These are phyloP conservation scores for Aurantiochytrium sp. DNA, from an alignment of 108 stramenopile genomes.

Conservation along the genomic window DNA sequence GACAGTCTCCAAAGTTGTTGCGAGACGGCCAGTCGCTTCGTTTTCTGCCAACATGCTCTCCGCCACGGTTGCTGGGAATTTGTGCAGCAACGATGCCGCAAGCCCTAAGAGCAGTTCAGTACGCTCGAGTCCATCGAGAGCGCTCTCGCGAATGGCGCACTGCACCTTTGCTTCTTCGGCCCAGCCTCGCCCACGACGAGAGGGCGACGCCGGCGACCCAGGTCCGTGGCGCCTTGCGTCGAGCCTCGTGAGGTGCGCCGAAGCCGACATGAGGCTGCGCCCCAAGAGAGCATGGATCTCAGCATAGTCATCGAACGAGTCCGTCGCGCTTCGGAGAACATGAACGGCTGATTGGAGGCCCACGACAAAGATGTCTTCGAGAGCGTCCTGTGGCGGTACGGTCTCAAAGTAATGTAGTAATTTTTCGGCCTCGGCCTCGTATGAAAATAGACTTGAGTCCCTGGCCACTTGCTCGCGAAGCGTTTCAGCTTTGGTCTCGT, in stretches of 20 bases:
- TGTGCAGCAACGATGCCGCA: neutral
- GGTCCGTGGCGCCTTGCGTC: neutral
- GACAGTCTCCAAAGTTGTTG: neutral
- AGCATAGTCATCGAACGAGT: neutral
- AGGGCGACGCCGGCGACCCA: neutral
- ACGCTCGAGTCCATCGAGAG: neutral
- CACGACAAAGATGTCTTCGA: neutral
- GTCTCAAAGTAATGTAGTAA: neutral
- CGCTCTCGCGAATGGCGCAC: neutral
- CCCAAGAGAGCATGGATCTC: neutral
- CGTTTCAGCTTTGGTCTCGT: neutral
- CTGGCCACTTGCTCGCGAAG: neutral
- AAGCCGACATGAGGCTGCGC: neutral
- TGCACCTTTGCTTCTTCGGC: neutral
- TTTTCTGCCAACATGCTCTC: neutral
- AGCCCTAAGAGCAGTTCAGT: neutral
- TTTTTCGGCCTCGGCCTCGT: neutral
- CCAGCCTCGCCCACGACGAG: neutral
- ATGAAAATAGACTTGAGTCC: neutral
- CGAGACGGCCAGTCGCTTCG: neutral
- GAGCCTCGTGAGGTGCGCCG: neutral
- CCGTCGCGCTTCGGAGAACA: neutral
- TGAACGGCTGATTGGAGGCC: neutral
- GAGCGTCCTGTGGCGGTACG: neutral
- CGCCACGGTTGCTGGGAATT: neutral